Evolutionary conservation across 306 rosid species (phyloP).

Genomic region (Rosa rugosa): DNA sequence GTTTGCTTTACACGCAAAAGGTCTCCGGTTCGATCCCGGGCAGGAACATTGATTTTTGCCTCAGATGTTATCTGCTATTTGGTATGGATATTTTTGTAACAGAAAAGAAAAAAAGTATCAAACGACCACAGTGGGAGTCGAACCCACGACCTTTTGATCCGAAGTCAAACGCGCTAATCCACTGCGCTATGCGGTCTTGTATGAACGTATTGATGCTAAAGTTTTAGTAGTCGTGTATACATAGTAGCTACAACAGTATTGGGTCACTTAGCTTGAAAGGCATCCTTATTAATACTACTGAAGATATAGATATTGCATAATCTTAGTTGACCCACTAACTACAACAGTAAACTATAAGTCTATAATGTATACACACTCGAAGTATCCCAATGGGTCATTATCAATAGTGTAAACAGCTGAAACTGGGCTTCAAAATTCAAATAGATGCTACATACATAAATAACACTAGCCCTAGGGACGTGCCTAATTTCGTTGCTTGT

Average conservation of each 20-base stretch:
- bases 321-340: too few species aligned
- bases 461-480: not conserved
- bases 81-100: not conserved
- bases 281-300: too few species aligned
- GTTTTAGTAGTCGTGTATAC: too few species aligned
- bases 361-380: not conserved
- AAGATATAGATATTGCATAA: not conserved
- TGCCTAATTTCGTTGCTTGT: not conserved
- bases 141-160: conserved; percentile 35
- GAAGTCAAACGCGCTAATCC: conserved; percentile 35
- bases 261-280: too few species aligned
- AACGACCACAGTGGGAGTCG: conserved; percentile 30
- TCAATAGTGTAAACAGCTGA: not conserved
- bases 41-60: conserved; percentile 33
- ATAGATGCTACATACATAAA: not conserved
- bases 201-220: too few species aligned
- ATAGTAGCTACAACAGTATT: too few species aligned
- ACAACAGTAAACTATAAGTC: not conserved
- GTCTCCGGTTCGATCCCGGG: conserved; percentile 96
- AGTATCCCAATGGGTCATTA: not conserved
- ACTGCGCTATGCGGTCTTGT: conserved; percentile 30
- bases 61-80: not conserved
- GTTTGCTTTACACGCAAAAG: conserved; percentile 92
- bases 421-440: not conserved
- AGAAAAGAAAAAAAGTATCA: rapidly evolving